Conservation (phyloP, 352 stramenopile genomes). For the Pythium brassicae region DNA sequence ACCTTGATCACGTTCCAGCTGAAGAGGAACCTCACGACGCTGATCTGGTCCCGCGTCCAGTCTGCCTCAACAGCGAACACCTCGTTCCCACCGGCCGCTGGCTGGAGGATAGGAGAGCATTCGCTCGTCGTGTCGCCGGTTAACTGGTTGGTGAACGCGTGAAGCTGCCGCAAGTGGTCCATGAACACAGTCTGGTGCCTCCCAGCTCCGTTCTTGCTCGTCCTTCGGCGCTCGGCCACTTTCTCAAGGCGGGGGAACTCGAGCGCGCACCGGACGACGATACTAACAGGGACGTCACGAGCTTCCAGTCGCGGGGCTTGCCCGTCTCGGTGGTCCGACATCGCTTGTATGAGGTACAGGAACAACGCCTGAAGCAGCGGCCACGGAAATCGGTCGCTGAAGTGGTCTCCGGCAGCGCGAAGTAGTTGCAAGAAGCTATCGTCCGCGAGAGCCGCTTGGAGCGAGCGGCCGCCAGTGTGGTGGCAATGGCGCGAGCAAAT, state of each 20-base stretch:
- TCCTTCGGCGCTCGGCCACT: background rate
- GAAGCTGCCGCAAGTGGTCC: conserved; percentile 3
- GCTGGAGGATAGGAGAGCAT: background rate
- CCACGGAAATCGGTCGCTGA: conserved; percentile 7
- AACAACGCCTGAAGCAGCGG: conserved; percentile 3
- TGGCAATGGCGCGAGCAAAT: conserved; percentile 8
- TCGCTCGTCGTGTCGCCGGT: background rate
- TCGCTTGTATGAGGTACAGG: background rate
- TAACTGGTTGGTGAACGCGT: conserved; percentile 3
- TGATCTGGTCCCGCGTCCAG: background rate
- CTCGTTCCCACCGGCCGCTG: background rate
- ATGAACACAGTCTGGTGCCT: background rate
- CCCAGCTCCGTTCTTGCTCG: background rate
- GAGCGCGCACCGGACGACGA: conserved; percentile 8
- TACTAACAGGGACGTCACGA: conserved; percentile 2
- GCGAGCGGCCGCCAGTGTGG: background rate
- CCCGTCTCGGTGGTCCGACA: background rate
- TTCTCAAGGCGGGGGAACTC: conserved; percentile 1
- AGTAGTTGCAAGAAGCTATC: conserved; percentile 1
- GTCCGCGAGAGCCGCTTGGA: background rate
- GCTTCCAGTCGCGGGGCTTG: background rate
- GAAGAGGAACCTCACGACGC: conserved; percentile 8
- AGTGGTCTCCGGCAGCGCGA: background rate
- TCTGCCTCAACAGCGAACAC: conserved; percentile 1
- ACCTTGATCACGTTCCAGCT: conserved; percentile 5